Conservation (phyloP, 257 asterid genomes). For the Penstemon newberryi region DNA sequence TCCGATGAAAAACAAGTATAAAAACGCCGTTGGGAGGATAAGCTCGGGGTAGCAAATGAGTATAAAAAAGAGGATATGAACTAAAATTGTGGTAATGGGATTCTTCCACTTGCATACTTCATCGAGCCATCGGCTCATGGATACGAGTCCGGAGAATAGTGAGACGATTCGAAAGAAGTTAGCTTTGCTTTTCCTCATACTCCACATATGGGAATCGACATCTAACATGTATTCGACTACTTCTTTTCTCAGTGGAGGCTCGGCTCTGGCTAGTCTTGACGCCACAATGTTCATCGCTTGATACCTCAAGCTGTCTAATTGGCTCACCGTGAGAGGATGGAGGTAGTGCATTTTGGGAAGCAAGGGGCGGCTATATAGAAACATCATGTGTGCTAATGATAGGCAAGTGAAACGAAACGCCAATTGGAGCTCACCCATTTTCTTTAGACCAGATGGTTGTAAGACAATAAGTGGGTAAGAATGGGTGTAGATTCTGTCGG, state of each 20-base stretch:
- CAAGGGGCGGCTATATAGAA: constrained; percentile 60
- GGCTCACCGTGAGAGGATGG: constrained; percentile 68
- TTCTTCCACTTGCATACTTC: constrained; percentile 71
- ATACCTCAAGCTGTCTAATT: constrained; percentile 63
- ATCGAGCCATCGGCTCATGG: constrained; percentile 61
- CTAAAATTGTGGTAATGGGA: constrained; percentile 59
- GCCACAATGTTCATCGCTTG: constrained; percentile 86
- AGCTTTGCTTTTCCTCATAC: constrained; percentile 91
- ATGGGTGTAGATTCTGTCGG: constrained; percentile 64
- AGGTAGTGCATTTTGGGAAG: constrained; percentile 81
- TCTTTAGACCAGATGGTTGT: constrained; percentile 68
- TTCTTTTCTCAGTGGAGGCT: constrained; percentile 75
- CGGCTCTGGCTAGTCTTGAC: constrained; percentile 69
- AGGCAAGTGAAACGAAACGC: constrained; percentile 77
- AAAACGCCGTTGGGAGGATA: constrained; percentile 62
- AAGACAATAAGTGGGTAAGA: constrained; percentile 74
- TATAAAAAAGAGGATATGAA: constrained; percentile 62
- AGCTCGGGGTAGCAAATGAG: constrained; percentile 71
- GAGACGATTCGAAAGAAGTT: constrained; percentile 74
- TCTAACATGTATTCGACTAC: constrained; percentile 88
- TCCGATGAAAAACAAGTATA: constrained; percentile 68
- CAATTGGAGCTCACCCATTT: constrained; percentile 74
- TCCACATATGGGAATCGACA: constrained; percentile 87
- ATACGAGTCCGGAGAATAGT: constrained; percentile 54
- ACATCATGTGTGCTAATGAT: constrained; percentile 59